These are phyloP conservation scores for Pythium aquatile DNA, from an alignment of 352 stramenopile genomes.

Conservation along the genomic window DNA sequence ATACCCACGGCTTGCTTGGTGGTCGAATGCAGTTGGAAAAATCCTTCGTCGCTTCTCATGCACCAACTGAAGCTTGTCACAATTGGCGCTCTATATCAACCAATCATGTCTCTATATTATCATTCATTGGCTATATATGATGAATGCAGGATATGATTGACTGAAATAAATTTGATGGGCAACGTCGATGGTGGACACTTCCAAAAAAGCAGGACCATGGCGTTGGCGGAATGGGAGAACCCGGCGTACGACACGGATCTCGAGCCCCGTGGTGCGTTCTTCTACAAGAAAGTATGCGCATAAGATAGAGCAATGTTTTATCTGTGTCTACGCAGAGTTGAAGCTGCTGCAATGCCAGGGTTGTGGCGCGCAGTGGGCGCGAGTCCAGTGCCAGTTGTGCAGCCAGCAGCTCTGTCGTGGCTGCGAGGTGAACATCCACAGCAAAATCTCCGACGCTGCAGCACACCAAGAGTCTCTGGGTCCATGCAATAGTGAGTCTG, in stretches of 20 bases:
- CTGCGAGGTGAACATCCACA: slow-evolving; percentile 51
- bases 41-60: slow-evolving; percentile 15
- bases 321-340: slow-evolving; percentile 34
- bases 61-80: slow-evolving; percentile 24
- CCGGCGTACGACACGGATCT: slow-evolving; percentile 21
- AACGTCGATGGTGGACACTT: too few species aligned
- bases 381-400: slow-evolving; percentile 47
- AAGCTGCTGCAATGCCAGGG: slow-evolving; percentile 38
- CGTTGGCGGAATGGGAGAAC: slow-evolving; percentile 15
- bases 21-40: not conserved
- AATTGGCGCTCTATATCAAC: slow-evolving; percentile 3
- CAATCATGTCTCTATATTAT: not conserved
- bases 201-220: slow-evolving; percentile 2
- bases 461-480: slow-evolving; percentile 46
- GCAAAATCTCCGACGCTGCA: slow-evolving; percentile 18
- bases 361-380: slow-evolving; percentile 38
- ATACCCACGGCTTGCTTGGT: not conserved
- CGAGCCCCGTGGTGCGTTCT: slow-evolving; percentile 17
- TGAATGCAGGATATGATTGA: not conserved
- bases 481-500: slow-evolving; percentile 41
- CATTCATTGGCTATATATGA: slow-evolving; percentile 7
- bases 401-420: slow-evolving; percentile 39
- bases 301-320: not conserved
- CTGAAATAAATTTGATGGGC: slow-evolving; percentile 3
- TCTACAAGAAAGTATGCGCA: not conserved